Conservation (phyloP, 2,329 filamentous ascomycete genomes). For the Leptodontidium sp. region DNA sequence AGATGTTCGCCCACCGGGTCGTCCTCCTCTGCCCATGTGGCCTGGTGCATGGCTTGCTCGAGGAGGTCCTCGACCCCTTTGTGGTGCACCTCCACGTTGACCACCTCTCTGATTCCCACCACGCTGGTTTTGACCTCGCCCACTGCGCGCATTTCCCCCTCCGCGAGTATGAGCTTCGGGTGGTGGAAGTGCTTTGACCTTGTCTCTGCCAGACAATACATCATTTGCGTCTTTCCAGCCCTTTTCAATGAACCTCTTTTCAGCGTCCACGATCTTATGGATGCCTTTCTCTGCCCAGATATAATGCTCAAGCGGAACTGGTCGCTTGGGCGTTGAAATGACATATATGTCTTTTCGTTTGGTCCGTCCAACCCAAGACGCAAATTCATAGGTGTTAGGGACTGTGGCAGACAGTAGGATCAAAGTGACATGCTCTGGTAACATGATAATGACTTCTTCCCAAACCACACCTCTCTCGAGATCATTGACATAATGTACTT, state of each 20-base stretch:
- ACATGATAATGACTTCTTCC: constrained; percentile 99
- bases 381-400: constrained; percentile 96
- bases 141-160: constrained; percentile 62
- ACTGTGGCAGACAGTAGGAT: constrained; percentile 96
- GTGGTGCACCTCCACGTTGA: constrained; percentile 57
- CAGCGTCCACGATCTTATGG: constrained; percentile 91
- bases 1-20: constrained; percentile 85
- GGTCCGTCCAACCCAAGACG: constrained; percentile 96
- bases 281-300: constrained; percentile 94
- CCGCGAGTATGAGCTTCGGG: constrained; percentile 49
- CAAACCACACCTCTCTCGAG: constrained; percentile 95
- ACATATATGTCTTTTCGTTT: constrained; percentile 99
- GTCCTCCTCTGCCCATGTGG: constrained; percentile 89
- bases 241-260: constrained; percentile 89
- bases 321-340: constrained; percentile 94
- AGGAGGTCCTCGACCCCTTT: constrained; percentile 62
- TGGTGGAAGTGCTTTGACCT: constrained; percentile 62
- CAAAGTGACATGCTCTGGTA: constrained; percentile 94
- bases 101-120: constrained; percentile 60
- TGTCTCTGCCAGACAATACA: constrained; percentile 82
- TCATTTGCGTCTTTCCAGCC: constrained; percentile 96
- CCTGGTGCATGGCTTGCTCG: constrained; percentile 67
- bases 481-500: constrained; percentile 99
- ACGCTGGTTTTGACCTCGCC: constrained; percentile 61
- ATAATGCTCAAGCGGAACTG: constrained; percentile 94